Conservation (phyloP, 495 filamentous ascomycete genomes). For the Talaromyces thailandensis region DNA sequence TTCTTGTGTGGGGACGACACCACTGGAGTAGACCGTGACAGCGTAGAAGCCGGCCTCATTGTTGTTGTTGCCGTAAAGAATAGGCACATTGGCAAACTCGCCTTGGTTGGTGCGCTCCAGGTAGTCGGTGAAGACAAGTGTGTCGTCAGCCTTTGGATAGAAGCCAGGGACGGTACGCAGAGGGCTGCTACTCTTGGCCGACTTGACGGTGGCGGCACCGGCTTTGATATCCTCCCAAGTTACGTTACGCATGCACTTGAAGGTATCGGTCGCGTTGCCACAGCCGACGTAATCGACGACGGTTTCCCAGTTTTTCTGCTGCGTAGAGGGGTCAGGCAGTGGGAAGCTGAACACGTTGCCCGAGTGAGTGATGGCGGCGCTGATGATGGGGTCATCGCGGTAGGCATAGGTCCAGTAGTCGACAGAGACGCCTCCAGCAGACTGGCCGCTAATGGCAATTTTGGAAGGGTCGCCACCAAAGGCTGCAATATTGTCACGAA, state of each 20-base stretch:
- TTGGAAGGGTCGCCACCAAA: constrained; percentile 43
- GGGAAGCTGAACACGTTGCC: constrained; percentile 41
- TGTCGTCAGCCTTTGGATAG: constrained; percentile 36
- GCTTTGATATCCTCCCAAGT: constrained; percentile 8
- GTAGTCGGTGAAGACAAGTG: constrained; percentile 40
- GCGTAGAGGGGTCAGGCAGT: constrained; percentile 15
- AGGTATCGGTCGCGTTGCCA: constrained; percentile 6
- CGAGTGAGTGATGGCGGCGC: constrained; percentile 42
- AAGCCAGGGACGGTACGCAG: constrained; percentile 23
- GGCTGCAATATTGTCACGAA: constrained; percentile 52
- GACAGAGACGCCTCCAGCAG: constrained; percentile 34
- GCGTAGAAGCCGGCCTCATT: constrained; percentile 37
- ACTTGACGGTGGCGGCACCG: constrained; percentile 10
- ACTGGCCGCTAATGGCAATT: constrained; percentile 49
- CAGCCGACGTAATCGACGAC: constrained; percentile 32
- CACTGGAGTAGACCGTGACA: constrained; percentile 20
- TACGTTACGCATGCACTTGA: neutral
- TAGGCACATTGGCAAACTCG: constrained; percentile 27
- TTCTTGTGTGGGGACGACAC: constrained; percentile 13
- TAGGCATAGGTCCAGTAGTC: constrained; percentile 46
- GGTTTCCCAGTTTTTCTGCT: constrained; percentile 23
- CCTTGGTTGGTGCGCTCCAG: constrained; percentile 19
- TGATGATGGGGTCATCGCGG: constrained; percentile 26
- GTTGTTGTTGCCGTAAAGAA: constrained; percentile 35
- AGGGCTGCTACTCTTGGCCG: constrained; percentile 5